Evolutionary conservation across 2,329 filamentous ascomycete genomes (phyloP).

Genomic region (Colletotrichum tamarilloi): DNA sequence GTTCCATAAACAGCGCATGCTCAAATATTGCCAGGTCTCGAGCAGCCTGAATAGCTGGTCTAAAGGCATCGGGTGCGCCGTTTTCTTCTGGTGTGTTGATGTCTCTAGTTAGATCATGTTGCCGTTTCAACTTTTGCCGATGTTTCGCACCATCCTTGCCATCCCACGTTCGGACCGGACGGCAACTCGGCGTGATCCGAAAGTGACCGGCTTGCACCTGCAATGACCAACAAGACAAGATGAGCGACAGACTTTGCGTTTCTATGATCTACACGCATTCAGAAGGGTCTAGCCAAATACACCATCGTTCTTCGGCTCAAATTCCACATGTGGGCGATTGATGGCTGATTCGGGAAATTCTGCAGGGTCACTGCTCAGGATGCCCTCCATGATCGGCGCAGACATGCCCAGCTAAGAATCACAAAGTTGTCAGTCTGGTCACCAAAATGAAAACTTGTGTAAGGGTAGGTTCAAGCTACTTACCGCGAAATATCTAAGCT

Average conservation of each 20-base stretch:
- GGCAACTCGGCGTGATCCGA: neutral
- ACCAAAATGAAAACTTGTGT: accelerated
- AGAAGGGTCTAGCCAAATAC: conserved; percentile 13
- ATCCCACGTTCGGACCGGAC: neutral
- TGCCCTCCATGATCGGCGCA: conserved; percentile 30
- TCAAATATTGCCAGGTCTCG: neutral
- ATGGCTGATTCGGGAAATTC: conserved; percentile 8
- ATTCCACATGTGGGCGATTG: conserved; percentile 15
- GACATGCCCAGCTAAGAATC: conserved; percentile 26
- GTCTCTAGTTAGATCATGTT: neutral
- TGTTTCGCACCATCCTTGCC: neutral
- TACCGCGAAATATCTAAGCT: conserved; percentile 32
- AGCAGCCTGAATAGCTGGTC: neutral
- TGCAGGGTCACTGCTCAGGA: neutral
- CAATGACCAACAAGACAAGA: neutral
- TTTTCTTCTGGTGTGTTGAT: neutral
- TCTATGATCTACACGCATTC: neutral
- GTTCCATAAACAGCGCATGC: neutral
- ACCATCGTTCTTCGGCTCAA: conserved; percentile 22
- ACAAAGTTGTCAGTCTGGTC: neutral
- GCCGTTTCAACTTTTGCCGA: neutral
- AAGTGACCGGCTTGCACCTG: neutral
- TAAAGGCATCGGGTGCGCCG: neutral
- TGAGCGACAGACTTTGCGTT: neutral
- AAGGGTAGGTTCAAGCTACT: neutral